These are phyloP conservation scores for Somion occarium DNA, from an alignment of 1,284 basidiomycete species.

Conservation along the genomic window DNA sequence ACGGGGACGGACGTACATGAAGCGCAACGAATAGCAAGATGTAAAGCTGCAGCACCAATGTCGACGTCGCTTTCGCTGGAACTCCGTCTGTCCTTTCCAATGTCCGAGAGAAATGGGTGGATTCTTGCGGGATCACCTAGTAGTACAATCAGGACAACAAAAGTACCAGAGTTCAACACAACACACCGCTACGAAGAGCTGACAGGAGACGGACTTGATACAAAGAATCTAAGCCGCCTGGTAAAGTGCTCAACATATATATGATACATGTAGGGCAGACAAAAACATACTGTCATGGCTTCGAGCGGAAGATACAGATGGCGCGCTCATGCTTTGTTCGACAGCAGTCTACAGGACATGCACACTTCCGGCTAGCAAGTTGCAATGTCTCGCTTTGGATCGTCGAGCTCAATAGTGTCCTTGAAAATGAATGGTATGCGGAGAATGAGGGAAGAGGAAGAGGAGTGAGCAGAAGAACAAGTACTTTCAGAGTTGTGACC, in stretches of 20 bases:
- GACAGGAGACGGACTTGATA: conserved; percentile 79
- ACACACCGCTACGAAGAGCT: conserved; percentile 63
- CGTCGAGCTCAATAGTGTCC: too few species aligned
- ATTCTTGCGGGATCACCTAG: conserved; percentile 75
- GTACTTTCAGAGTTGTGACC: too few species aligned
- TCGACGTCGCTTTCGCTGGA: conserved; percentile 45
- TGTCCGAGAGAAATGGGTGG: conserved; percentile 81
- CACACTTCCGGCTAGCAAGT: too few species aligned
- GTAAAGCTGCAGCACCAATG: conserved; percentile 71
- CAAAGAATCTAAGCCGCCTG: conserved; percentile 44
- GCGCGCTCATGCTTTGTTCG: too few species aligned
- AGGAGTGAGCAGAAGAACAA: too few species aligned
- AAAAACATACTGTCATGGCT: neutral
- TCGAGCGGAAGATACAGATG: too few species aligned
- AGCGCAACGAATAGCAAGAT: conserved; percentile 84
- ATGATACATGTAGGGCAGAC: neutral
- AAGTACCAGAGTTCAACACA: too few species aligned
- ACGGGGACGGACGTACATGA: conserved; percentile 48
- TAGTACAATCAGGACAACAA: neutral
- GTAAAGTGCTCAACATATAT: neutral
- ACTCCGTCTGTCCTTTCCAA: conserved; percentile 55
- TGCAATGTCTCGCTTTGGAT: too few species aligned
- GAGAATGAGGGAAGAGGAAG: too few species aligned
- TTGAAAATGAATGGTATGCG: too few species aligned
- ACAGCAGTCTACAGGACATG: too few species aligned